Evolutionary conservation across 306 rosid genomes (phyloP), one percentile per base, ranked within the genome.

Genomic region (Fragaria nilgerrensis): DNA sequence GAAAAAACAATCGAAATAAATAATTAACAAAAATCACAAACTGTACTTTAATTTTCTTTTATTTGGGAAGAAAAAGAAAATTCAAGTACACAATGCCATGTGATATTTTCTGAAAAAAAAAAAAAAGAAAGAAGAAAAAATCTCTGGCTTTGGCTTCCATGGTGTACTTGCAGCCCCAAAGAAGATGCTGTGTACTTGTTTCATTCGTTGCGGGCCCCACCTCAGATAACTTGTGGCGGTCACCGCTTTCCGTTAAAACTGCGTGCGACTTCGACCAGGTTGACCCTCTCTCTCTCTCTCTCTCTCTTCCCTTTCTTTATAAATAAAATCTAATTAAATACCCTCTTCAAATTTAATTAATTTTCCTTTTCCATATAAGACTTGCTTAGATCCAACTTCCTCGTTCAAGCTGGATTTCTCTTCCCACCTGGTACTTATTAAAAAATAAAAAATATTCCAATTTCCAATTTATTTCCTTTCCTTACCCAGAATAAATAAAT

Each of bases 211-310:
- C 47, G 45, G 70, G 13, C 23, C 45, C 23, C 68, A 63, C 34
- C 16, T 23, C 65, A 11, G 5, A 25, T 61, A 25, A 25, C 17
- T 64, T 64, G 39, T 68, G 68, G 68, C 32, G 48, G 75, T 43
- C 79, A 59, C 80, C 81, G 68, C 72, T 61, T 59, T 75, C 77
- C 68, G 72, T 76, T 29, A 81, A 76, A 64, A 63, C 81, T 43
- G 78, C 78, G 84, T 72, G 85, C 81, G 75, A 11, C 7, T 74
- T 14, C 41, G 3, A 34, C 36, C 44, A 23, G 25, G 70, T 68
- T 47, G 70, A 58, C 56, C 62, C 36, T 55, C 25, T 23, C 79
- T 29, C 55, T 36, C 36, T 55, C 25, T 23, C 79, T 29, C 55
- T 36, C 39, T 39, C 7, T 43, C 47, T 70, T 39, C 43, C 0